Evolutionary conservation across 352 stramenopile genomes (phyloP).

Genomic region (Phytophthora europaea): DNA sequence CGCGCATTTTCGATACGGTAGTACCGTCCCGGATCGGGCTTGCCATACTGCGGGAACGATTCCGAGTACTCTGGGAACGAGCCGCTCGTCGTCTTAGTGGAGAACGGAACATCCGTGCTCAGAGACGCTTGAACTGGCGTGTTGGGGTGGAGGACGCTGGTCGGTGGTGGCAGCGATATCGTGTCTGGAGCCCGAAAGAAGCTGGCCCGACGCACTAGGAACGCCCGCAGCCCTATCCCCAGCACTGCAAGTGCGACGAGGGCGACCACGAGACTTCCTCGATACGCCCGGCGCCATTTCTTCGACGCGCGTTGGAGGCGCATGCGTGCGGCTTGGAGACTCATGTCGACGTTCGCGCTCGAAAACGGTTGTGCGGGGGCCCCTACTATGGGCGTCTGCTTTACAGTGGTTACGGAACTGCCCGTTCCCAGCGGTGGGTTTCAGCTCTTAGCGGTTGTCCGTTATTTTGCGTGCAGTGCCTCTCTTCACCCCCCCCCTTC

Average conservation of each 20-base stretch:
- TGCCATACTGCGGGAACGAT: conserved; percentile 33
- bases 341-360: background rate
- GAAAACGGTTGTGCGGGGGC: background rate
- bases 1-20: conserved; percentile 31
- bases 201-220: background rate
- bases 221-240: background rate
- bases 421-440: background rate
- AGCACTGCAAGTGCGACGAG: background rate
- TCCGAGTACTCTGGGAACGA: conserved; percentile 19
- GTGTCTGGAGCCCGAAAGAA: background rate
- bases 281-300: background rate
- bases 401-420: background rate
- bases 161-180: background rate
- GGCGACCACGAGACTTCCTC: background rate
- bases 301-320: background rate
- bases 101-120: conserved; percentile 21
- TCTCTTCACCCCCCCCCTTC: background rate
- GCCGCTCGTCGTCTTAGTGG: conserved; percentile 2
- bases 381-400: background rate
- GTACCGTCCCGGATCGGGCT: conserved; percentile 22
- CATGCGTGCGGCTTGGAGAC: background rate
- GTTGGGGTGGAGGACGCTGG: conserved; percentile 26
- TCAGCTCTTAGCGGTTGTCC: background rate
- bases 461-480: background rate
- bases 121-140: conserved; percentile 18